Percentiles rank a stretch among this genome's conserved stretches.
Evolutionary conservation across 1,139 yeast species (phyloP).

Genomic region (Kodamaea sp.): DNA sequence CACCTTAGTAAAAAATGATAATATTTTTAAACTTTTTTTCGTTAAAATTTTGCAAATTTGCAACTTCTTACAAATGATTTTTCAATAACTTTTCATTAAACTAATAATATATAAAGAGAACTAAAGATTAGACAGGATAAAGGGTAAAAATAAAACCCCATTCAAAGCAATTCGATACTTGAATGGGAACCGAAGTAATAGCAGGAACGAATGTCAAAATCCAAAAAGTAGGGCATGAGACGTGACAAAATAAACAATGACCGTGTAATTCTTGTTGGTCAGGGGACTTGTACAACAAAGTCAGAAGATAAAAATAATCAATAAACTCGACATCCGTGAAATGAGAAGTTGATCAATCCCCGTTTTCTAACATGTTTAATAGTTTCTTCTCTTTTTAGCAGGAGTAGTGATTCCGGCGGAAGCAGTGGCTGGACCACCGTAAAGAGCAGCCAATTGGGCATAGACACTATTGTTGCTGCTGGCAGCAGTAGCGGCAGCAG

Average conservation of each 20-base stretch:
- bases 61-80: too few species aligned
- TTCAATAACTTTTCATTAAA: background rate
- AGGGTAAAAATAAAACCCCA: too few species aligned
- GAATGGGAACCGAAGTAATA: too few species aligned
- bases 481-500: conserved; percentile 7
- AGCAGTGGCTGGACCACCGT: conserved; percentile 10
- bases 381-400: conserved; percentile 18
- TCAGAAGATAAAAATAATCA: too few species aligned
- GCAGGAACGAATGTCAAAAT: too few species aligned
- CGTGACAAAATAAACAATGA: too few species aligned
- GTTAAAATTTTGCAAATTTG: too few species aligned
- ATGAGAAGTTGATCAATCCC: conserved; percentile 4
- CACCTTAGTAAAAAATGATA: background rate
- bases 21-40: too few species aligned
- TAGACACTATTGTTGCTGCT: conserved; percentile 7
- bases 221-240: too few species aligned
- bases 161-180: too few species aligned
- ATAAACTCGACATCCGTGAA: conserved; percentile 7
- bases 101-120: background rate
- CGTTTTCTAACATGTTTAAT: conserved; percentile 9
- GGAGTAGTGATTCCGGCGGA: conserved; percentile 12
- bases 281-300: too few species aligned
- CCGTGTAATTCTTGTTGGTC: too few species aligned
- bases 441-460: conserved; percentile 11
- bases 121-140: background rate